Evolutionary conservation across 257 asterid species (phyloP).

Genomic region (Solanum sparsipilum): DNA sequence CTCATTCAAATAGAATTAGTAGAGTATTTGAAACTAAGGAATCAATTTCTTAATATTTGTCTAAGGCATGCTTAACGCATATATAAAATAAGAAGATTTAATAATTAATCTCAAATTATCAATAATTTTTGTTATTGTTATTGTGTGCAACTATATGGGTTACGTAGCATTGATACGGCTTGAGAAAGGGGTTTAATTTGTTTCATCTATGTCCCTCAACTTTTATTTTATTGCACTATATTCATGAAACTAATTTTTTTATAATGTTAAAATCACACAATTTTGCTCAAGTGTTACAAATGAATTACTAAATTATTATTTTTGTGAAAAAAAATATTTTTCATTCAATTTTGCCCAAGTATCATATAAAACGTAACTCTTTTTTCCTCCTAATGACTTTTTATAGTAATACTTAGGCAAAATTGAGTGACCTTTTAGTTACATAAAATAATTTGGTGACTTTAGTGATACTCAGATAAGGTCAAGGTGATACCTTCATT

Average conservation of each 20-base stretch:
- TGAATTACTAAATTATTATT: neutral
- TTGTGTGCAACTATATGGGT: too few relatives aligned
- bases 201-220: neutral
- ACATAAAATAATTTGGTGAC: neutral
- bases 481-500: neutral
- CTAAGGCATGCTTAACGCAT: too few relatives aligned
- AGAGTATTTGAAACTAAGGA: too few relatives aligned
- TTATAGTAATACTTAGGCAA: neutral
- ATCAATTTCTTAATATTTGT: too few relatives aligned
- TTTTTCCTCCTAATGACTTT: neutral
- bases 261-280: neutral
- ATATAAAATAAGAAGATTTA: too few relatives aligned
- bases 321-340: neutral
- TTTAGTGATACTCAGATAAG: neutral
- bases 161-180: too few relatives aligned
- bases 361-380: neutral
- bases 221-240: neutral
- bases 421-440: neutral
- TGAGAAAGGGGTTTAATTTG: too few relatives aligned
- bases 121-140: too few relatives aligned
- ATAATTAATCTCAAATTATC: too few relatives aligned
- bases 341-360: neutral
- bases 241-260: neutral
- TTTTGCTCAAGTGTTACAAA: neutral
- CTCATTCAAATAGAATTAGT: too few relatives aligned